Base-by-base conservation (phyloP, 495 filamentous ascomycete genomes). In the Aspergillus biplanus region DNA sequence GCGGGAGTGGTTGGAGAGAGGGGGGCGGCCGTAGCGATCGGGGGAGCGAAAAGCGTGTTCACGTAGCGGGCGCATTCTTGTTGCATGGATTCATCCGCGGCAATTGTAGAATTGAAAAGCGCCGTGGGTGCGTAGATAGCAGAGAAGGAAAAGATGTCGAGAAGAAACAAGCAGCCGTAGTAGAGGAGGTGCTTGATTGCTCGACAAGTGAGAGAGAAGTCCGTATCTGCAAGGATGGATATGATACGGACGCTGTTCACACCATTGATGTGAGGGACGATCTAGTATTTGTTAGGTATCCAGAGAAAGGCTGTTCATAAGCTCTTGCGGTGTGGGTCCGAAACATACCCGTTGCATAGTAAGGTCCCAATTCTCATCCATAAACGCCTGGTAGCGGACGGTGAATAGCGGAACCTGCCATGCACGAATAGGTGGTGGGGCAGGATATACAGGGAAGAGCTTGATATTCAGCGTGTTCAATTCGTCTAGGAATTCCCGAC, bases 391-490 rank as follows among this genome's bases (percentile, higher is more conserved):
- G 37, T 95, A 89, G 49, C 90, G 89, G 62, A 96, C 89, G 65
- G 92, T 96, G 65, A 91, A 88, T 15, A 98, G 83, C 12, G 95
- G 95, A 9, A 99, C 96, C 69, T 97, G 91, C 87, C 89, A 96
- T 7, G 91, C 82, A 65, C 87, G 87, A 60, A 97, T 87, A 7
- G 86, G 82, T 0, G 93, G 87, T 0, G 94, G 93, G 7, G 86
- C 85, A 3, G 87, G 83, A 68, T 93, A 92, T 54, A 89, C 86
- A 0, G 92, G 92, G 76, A 97, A 97, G 53, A 97, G 86, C 73
- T 97, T 97, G 82, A 99, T 90, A 75, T 97, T 97, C 71, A 99
- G 85, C 11, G 92, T 97, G 77, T 97, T 97, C 63, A 91, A 87
- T 63, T 96, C 92, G 74, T 97, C 93, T 92, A 65, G 7, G 32